Base-by-base conservation (phyloP, 306 rosid species). In the Prunus campanulata region DNA sequence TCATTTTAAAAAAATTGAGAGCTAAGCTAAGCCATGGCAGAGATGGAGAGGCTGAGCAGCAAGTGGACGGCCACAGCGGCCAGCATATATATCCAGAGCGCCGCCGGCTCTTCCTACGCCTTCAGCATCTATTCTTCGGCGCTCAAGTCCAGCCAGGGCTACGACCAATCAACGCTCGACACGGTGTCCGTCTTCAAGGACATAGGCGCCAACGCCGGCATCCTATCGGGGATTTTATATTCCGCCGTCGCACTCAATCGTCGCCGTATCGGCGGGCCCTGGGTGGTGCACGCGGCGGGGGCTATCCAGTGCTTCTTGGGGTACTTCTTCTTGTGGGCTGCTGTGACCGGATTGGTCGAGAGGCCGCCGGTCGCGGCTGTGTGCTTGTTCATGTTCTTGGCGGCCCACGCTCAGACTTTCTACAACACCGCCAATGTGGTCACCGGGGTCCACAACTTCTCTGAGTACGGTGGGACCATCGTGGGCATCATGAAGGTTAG, bases 111-210 rank as follows among this genome's bases (percentile, higher is more conserved):
- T 13, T 88, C 97, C 5, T 92, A 90, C 88, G 88, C 98, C 83
- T 95, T 92, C 85, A 79, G 93, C 83, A 82, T 95, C 83, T 92
- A 95, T 83, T 92, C 98, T 59, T 63, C 96, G 0, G 83, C 79
- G 0, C 92, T 95, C 74, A 95, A 95, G 71, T 86, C 97, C 11
- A 61, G 85, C 10, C 97, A 92, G 35, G 83, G 84, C 55, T 95
- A 95, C 78, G 89, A 89, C 46, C 97, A 95, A 82, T 92, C 96
- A 56, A 92, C 98, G 3, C 95, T 95, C 72, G 97, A 92, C 81
- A 88, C 97, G 29, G 96, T 95, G 25, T 92, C 97, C 13, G 97
- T 95, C 66, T 95, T 95, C 96, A 92, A 95, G 22, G 97, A 95
- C 84, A 86, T 95, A 61, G 98, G 97, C 1, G 96, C 92, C 51